Conservation (phyloP, 225 moss, liverwort and hornwort genomes). For the Polytrichum commune region DNA sequence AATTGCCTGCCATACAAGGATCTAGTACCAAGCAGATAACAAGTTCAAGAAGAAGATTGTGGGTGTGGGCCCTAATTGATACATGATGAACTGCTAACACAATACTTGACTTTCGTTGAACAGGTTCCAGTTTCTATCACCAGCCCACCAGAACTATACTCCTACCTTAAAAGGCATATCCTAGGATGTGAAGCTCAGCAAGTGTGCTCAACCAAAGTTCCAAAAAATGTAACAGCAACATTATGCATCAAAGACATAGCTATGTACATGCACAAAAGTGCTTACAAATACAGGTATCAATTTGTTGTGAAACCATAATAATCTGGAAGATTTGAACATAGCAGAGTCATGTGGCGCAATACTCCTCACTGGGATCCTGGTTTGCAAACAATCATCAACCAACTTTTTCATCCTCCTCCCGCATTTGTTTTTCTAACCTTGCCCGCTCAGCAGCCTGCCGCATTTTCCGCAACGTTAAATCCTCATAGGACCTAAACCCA, state of each 20-base stretch:
- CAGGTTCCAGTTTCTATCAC: too few relatives aligned
- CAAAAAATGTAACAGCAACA: background rate
- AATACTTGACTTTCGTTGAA: too few relatives aligned
- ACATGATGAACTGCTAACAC: too few relatives aligned
- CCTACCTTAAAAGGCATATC: too few relatives aligned
- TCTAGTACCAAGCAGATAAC: too few relatives aligned
- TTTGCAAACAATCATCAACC: background rate
- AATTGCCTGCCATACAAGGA: too few relatives aligned
- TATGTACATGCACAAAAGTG: background rate
- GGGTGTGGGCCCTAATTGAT: too few relatives aligned
- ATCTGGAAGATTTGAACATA: background rate
- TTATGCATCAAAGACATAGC: background rate
- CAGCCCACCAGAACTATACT: too few relatives aligned
- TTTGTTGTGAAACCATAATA: background rate
- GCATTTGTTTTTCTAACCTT: slow-evolving; percentile 41
- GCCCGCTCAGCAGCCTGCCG: slow-evolving; percentile 55
- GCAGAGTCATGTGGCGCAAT: background rate
- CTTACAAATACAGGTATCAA: background rate
- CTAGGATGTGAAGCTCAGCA: too few relatives aligned
- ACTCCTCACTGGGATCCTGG: background rate
- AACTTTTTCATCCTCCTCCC: slow-evolving; percentile 34
- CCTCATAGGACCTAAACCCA: slow-evolving; percentile 37
- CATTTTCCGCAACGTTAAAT: slow-evolving; percentile 43
- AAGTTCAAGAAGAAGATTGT: too few relatives aligned
- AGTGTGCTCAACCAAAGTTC: background rate